Base-by-base conservation (phyloP, 495 filamentous ascomycete species). In the Aspergillus wentii region DNA sequence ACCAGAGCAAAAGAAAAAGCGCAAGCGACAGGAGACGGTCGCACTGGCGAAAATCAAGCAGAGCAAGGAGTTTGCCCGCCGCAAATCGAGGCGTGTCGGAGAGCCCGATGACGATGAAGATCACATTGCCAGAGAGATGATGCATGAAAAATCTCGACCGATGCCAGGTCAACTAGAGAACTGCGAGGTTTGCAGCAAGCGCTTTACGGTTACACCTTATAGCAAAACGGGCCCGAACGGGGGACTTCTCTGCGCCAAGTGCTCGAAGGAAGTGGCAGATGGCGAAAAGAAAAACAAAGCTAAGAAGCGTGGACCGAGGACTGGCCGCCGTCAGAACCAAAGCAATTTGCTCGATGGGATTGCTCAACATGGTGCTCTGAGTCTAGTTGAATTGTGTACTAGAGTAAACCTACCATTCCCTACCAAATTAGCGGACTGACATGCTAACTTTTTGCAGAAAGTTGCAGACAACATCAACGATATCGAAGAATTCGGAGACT, bases 171-270 rank as follows among this genome's bases (percentile, higher is more conserved):
- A 98, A 59, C 75, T 88, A 43, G 86, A 82, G 18, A 91, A 95
- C 48, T 98, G 92, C 49, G 88, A 86, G 30, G 62, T 76, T 5
- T 98, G 92, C 54, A 71, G 77, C 16, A 91, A 87, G 50, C 81
- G 92, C 17, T 98, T 98, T 53, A 95, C 88, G 0, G 92, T 98
- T 18, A 96, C 92, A 1, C 66, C 88, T 1, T 98, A 98, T 56
- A 85, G 81, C 46, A 85, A 86, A 48, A 74, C 79, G n/a, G 85
- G 84, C 10, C 83, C 85, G 1, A 70, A 82, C 13, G 89, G 89
- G 1, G 91, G 89, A 13, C 63, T 98, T 14, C 71, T 98, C 9
- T 98, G 92, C 57, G 67, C 67, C 1, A 80, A 84, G 34, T 98
- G 92, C 51, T 85, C 89, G n/a, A 90, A 82, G 49, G 80, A 86